A percentile compares a stretch with the other conserved stretches of the same genome.
Conservation (phyloP, 768 basidiomycete species). For the Grammothele lineata region DNA sequence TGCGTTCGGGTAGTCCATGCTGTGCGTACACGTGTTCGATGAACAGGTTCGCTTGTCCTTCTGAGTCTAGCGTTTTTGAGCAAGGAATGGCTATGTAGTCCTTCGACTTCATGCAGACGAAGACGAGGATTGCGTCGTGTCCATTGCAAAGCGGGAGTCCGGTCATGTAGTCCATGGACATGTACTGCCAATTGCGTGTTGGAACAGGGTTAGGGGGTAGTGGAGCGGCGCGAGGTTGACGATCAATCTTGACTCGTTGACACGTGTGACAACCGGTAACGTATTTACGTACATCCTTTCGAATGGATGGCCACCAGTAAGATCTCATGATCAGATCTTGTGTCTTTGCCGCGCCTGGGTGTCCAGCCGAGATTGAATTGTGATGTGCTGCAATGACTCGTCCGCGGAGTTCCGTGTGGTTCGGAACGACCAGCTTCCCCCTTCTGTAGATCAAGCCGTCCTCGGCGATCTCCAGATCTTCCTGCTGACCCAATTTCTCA, state of each 20-base stretch:
- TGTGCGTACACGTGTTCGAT: conserved; percentile 10
- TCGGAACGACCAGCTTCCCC: not conserved
- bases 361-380: conserved; percentile 22
- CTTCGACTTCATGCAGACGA: conserved; percentile 19
- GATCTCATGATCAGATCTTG: conserved; percentile 15
- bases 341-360: conserved; percentile 23
- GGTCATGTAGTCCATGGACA: conserved; percentile 17
- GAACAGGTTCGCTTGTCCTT: conserved; percentile 15
- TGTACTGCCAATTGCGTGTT: not conserved
- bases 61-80: conserved; percentile 11
- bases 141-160: conserved; percentile 16
- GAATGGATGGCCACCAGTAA: conserved; percentile 28
- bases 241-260: conserved; percentile 21
- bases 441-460: conserved; percentile 21
- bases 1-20: conserved; percentile 6
- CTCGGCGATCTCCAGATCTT: conserved; percentile 15
- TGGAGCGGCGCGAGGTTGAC: not conserved
- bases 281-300: conserved; percentile 16
- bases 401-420: not conserved
- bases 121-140: conserved; percentile 14
- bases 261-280: conserved; percentile 24
- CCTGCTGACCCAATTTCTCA: conserved; percentile 30
- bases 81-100: conserved; percentile 23
- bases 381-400: conserved; percentile 14
- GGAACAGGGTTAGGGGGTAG: conserved; percentile 1